These are phyloP conservation scores for Brassica juncea DNA, from an alignment of 345 rosid species.

Conservation along the genomic window DNA sequence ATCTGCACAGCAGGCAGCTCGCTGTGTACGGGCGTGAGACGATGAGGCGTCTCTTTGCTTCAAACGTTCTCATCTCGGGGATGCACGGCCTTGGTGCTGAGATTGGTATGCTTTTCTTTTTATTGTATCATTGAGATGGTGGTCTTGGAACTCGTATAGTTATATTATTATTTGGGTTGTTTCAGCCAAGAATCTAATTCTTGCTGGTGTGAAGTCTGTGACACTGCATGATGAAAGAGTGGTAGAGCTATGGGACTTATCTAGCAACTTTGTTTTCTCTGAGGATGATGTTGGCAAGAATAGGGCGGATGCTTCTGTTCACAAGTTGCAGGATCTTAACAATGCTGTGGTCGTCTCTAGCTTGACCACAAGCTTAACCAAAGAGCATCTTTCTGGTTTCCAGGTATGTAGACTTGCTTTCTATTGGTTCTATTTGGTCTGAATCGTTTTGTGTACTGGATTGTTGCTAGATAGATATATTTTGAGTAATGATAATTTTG, in stretches of 20 bases:
- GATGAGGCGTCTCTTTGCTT: constrained; percentile 92
- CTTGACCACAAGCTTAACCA: constrained; percentile 46
- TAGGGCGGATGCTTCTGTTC: constrained; percentile 92
- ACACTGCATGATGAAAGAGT: background rate
- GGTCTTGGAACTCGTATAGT: background rate
- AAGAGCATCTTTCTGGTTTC: constrained; percentile 77
- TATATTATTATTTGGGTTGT: background rate
- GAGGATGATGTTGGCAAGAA: constrained; percentile 90
- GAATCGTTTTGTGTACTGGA: background rate
- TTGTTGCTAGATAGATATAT: background rate
- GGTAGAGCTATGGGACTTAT: constrained; percentile 83
- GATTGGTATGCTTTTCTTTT: constrained; percentile 56
- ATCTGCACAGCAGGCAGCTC: constrained; percentile 98
- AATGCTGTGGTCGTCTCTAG: constrained; percentile 63
- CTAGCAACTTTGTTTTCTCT: constrained; percentile 78
- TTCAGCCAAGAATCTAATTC: constrained; percentile 20
- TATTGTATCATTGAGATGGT: background rate
- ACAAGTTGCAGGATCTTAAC: constrained; percentile 94
- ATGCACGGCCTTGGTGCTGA: constrained; percentile 94
- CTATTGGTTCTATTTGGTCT: background rate
- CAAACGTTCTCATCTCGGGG: constrained; percentile 84
- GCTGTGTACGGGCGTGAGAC: constrained; percentile 99
- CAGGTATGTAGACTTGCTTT: constrained; percentile 55
- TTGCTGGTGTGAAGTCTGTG: constrained; percentile 7
- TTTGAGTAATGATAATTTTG: constrained; percentile 1